Evolutionary conservation across 768 basidiomycete species (phyloP), one percentile per base, ranked within the genome.

Genomic region (Multifurca ochricompacta): DNA sequence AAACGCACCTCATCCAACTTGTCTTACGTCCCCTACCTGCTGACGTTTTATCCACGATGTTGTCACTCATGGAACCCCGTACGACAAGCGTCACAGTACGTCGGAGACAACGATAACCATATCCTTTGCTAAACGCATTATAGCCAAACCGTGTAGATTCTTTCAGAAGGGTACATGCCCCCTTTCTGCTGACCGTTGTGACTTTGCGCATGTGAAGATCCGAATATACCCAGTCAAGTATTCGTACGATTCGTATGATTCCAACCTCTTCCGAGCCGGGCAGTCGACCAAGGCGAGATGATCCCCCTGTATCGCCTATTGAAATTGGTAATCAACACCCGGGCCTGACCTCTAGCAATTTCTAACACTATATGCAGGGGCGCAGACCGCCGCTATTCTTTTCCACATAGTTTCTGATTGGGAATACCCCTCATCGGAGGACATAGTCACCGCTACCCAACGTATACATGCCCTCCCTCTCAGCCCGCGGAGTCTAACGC

Each of bases 141-240:
- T 23, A 61, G 60, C 58, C 6, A 61, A 59, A 36, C 58, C 49
- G 1, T 61, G 60, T 36, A 52, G 58, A 35, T 54, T 59, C 47
- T 61, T 54, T 13, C 60, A 61, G 45, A 54, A 45, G 36, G 60
- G 50, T 13, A 27, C 14, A 14, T 61, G 60, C 30, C 42, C 58
- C 11, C 60, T 61, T 23, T 51, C 60, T 40, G 58, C 57, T 18
- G 60, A 59, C 16, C 58, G 41, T 18, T 61, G 60, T 35, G 53
- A 59, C 42, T 61, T 61, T 47, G 57, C 60, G 11, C 60, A 61
- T 32, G 50, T 61, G 25, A 61, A 51, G 48, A 41, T 55, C 9
- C 44, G 37, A 16, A 48, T 51, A 30, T 46, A 43, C 9, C 60
- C 52, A 3, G 50, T 49, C 40, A 47, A 39, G 49, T 54, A 48